Base-by-base conservation (phyloP, 169 alveolate genomes). In the Eimeria zaria region DNA sequence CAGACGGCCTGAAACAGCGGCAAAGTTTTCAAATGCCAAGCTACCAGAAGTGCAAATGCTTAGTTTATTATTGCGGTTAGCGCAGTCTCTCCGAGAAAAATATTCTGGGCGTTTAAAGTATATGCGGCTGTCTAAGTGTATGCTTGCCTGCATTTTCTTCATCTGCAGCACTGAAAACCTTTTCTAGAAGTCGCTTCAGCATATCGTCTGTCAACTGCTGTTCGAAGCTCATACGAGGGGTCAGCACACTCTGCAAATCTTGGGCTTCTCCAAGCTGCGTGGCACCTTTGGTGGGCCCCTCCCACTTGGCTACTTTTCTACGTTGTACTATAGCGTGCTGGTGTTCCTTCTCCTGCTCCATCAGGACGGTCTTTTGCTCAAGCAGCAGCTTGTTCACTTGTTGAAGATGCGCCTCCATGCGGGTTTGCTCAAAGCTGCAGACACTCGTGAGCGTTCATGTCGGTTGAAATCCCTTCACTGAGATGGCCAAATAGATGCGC, bases 201-300 rank as follows among this genome's bases (percentile, higher is more conserved):
- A 60, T 58, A 0, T 39, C 58, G 7, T 83, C 89, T 46, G 90
- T 88, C 58, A 60, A 92, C 22, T 74, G 96, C 16, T 60, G 44
- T 53, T 93, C 96, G 69, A 64, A 93, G 87, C 90, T 73, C 94
- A 93, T 83, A 51, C 96, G 93, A 39, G 96, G 96, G 30, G 93
- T 81, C n/a, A 93, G 58, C n/a, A 41, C n/a, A 27, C 44, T 84
- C 33, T 20, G 78, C n/a, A 14, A 62, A 12, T 81, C 87, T 12
- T 27, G 30, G n/a, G 76, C 41, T n/a, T 44, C 48, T 83, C 74
- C 96, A 16, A 24, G 73, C 39, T 62, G 74, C 48, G 27, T 22
- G 64, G 60, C 48, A 9, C 81, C 78, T 7, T 69, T 84, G 1
- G 53, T 8, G 30, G 96, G 24, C 14, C 88, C 44, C 22, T 88